Percentiles rank a stretch among this genome's conserved stretches.
Evolutionary conservation across 1,139 yeast genomes (phyloP).

Genomic region (Zygosaccharomyces sapae): DNA sequence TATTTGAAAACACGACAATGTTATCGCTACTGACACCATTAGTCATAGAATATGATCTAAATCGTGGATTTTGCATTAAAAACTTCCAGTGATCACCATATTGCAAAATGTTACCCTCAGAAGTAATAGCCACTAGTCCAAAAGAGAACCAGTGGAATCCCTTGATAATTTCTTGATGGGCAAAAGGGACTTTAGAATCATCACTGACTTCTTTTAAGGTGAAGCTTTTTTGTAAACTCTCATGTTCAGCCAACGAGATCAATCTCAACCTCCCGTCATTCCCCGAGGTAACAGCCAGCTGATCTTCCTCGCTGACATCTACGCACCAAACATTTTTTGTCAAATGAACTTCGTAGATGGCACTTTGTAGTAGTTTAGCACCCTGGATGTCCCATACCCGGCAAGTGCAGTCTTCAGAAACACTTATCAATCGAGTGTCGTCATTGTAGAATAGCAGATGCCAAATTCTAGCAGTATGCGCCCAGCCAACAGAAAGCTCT

Average conservation of each 20-base stretch:
- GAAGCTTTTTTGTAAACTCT: slow-evolving; percentile 33
- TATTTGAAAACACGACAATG: slow-evolving; percentile 47
- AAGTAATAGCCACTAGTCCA: slow-evolving; percentile 55
- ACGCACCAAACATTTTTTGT: slow-evolving; percentile 90
- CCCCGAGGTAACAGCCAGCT: slow-evolving; percentile 72
- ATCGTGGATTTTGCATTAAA: slow-evolving; percentile 35
- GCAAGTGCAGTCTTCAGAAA: slow-evolving; percentile 89
- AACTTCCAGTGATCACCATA: slow-evolving; percentile 40
- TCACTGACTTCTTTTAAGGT: slow-evolving; percentile 38
- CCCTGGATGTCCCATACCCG: slow-evolving; percentile 59
- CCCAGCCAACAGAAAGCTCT: slow-evolving; percentile 82
- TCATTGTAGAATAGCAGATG: slow-evolving; percentile 55
- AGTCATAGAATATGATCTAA: slow-evolving; percentile 50
- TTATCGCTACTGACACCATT: slow-evolving; percentile 44
- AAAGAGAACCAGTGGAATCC: slow-evolving; percentile 49
- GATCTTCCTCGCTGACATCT: slow-evolving; percentile 48
- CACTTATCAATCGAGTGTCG: slow-evolving; percentile 48
- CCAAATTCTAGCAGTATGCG: slow-evolving; percentile 95
- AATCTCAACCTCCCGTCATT: slow-evolving; percentile 79
- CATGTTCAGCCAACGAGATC: slow-evolving; percentile 46
- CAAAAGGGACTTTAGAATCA: slow-evolving; percentile 33
- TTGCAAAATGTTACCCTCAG: slow-evolving; percentile 52
- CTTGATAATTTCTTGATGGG: slow-evolving; percentile 56
- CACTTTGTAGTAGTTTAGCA: slow-evolving; percentile 41
- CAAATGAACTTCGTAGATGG: slow-evolving; percentile 59